These are phyloP conservation scores for Strigomonas culicis DNA, from an alignment of 208 protist species.

Conservation along the genomic window DNA sequence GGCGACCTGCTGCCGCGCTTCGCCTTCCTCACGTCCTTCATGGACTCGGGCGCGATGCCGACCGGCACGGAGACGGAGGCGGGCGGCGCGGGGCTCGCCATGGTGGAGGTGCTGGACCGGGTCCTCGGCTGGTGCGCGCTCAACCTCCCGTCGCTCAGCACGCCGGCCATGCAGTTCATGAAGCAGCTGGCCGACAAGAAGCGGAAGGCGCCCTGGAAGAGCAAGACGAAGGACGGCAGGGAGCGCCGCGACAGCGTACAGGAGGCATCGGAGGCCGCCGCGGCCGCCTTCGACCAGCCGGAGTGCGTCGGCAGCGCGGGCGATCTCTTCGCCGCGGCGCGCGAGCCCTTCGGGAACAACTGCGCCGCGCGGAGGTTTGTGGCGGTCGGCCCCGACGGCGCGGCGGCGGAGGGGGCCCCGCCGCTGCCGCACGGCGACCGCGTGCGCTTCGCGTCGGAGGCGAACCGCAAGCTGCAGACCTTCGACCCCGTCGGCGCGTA, in stretches of 20 bases:
- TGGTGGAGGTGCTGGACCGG: constrained; percentile 16
- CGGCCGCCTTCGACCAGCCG: neutral
- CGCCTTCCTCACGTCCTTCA: constrained; percentile 19
- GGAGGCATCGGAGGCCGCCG: neutral
- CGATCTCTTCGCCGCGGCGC: constrained; percentile 27
- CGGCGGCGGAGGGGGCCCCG: neutral
- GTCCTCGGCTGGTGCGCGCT: constrained; percentile 16
- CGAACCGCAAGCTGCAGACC: constrained; percentile 20
- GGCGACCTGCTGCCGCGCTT: constrained; percentile 48
- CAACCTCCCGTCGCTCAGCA: constrained; percentile 16
- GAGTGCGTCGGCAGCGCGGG: constrained; percentile 4
- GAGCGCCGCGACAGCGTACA: neutral
- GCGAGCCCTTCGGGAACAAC: constrained; percentile 44
- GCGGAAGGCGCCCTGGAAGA: neutral
- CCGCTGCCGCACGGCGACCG: constrained; percentile 14
- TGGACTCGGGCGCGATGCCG: constrained; percentile 20
- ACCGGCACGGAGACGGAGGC: neutral
- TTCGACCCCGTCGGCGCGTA: constrained; percentile 34
- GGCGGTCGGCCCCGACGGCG: neutral
- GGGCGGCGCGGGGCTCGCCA: neutral
- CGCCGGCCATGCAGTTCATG: neutral
- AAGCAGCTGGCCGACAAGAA: constrained; percentile 1
- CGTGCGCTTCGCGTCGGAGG: constrained; percentile 12
- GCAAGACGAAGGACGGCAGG: constrained; percentile 1
- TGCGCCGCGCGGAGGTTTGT: constrained; percentile 3